Evolutionary conservation across 1,284 basidiomycete genomes (phyloP), one percentile per base, ranked within the genome.

Genomic region (Tilletia walkeri): DNA sequence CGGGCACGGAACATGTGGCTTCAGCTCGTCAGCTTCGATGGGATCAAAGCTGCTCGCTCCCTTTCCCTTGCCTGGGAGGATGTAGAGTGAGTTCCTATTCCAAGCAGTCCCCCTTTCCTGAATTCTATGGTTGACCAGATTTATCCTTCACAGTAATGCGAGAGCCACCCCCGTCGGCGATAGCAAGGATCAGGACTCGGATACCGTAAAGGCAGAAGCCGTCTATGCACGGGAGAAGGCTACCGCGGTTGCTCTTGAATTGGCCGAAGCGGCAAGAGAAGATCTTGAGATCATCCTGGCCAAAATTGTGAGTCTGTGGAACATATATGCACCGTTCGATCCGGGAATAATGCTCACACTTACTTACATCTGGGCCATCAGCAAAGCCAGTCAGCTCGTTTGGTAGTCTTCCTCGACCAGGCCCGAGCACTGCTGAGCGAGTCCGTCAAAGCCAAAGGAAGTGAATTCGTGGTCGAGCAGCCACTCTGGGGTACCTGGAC

Each of bases 401-500:
- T 81, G 41, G 74, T 67, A 1, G 67, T 66, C 16, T 67, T 75
- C 7, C 70, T 69, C 48, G 77, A 79, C 38, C 69, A 72, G 12
- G 69, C 75, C 0, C 56, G 63, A 24, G 54, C 72, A 4, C 65
- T 80, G 7, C 45, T 79, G 3, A 68, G 72, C 30, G 79, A 81
- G 20, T 72, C 76, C 16, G 50, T 74, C 2, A 69, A 72, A 39
- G 72, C 72, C n/a, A 74, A 73, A 49, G 72, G 76, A 1, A 69
- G 73, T 41, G 73, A 75, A 20, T 76, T 75, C 20, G 74, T 72
- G 9, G 73, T 76, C n/a, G 68, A 72, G 45, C 69, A 76, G 14
- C 72, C 80, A 0, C 63, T 81, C 63, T 81, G 80, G 80, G 78
- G 72, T 18, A 80, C 78, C 5, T 81, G 80, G 80, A 70, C 78